A percentile compares a stretch with the other conserved stretches of the same genome.
These are phyloP conservation scores for Fusarium kyushuense DNA, from an alignment of 2,329 filamentous ascomycete species.

Conservation along the genomic window DNA sequence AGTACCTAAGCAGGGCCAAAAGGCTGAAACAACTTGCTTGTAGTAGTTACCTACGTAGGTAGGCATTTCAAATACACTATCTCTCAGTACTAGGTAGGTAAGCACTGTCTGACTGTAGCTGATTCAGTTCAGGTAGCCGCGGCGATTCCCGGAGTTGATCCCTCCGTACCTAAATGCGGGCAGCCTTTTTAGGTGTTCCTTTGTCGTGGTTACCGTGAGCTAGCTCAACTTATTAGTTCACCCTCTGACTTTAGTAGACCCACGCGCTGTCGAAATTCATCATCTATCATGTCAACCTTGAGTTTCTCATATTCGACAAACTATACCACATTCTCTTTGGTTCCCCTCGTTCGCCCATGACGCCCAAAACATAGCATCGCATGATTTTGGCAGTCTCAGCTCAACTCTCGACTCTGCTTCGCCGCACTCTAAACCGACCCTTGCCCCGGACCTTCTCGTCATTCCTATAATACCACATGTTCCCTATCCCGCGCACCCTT, in stretches of 20 bases:
- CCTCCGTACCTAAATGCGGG: slow-evolving; percentile 23
- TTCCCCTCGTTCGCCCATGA: not conserved
- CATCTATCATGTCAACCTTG: slow-evolving; percentile 33
- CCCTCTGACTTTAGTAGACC: slow-evolving; percentile 7
- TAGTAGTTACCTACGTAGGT: too few species aligned
- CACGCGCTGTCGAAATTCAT: slow-evolving; percentile 24
- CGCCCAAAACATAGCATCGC: slow-evolving; percentile 6
- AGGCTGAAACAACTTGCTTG: slow-evolving; percentile 19
- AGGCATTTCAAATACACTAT: slow-evolving; percentile 1
- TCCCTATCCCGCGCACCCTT: slow-evolving; percentile 14
- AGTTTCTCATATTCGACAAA: slow-evolving; percentile 27
- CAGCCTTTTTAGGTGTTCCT: slow-evolving; percentile 26
- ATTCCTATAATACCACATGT: not conserved
- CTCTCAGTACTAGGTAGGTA: not conserved
- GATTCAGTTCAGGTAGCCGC: slow-evolving; percentile 11
- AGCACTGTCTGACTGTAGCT: not conserved
- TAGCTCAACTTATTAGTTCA: not conserved
- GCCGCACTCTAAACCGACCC: slow-evolving; percentile 8
- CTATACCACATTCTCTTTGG: slow-evolving; percentile 3
- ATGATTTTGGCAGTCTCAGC: slow-evolving; percentile 6
- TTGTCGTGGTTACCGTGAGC: not conserved
- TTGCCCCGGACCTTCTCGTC: slow-evolving; percentile 10
- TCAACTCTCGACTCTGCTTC: slow-evolving; percentile 18
- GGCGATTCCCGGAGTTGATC: slow-evolving; percentile 31
- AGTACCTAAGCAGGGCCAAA: not conserved